Evolutionary conservation across 306 rosid genomes (phyloP).

Genomic region (Prosopis cineraria): DNA sequence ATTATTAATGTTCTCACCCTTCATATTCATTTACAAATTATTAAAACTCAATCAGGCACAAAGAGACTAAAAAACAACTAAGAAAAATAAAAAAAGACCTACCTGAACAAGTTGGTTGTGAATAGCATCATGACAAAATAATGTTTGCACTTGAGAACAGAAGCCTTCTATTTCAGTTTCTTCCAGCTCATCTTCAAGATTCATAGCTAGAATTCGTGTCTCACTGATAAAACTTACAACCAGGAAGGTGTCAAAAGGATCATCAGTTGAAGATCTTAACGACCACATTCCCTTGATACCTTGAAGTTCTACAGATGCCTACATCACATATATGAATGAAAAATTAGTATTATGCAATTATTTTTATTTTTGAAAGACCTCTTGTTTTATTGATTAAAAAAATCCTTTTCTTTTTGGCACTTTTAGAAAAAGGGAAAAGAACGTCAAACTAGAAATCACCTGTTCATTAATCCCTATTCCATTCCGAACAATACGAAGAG

Average conservation of each 20-base stretch:
- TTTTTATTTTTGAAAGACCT: not conserved
- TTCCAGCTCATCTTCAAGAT: constrained; percentile 91
- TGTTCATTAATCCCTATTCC: constrained; percentile 97
- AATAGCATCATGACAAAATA: constrained; percentile 95
- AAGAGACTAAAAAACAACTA: constrained; percentile 6
- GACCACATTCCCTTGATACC: constrained; percentile 99
- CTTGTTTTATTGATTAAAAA: not conserved
- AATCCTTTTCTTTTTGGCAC: not conserved
- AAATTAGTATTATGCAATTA: constrained; percentile 22
- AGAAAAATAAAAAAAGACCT: constrained; percentile 37
- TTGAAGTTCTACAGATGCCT: constrained; percentile 99
- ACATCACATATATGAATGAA: constrained; percentile 33
- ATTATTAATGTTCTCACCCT: not conserved
- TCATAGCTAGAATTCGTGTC: constrained; percentile 96
- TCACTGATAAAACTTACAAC: constrained; percentile 97
- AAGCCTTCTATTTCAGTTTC: constrained; percentile 98
- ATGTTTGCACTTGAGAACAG: constrained; percentile 86
- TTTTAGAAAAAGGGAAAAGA: not conserved
- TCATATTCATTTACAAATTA: not conserved
- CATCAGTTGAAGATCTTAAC: constrained; percentile 88
- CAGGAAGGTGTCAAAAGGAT: constrained; percentile 85
- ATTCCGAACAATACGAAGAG: constrained; percentile 93
- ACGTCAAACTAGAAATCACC: constrained; percentile 45
- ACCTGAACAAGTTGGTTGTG: constrained; percentile 96
- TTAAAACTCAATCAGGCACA: not conserved